These are phyloP conservation scores for Tardiomyces blankii DNA, from an alignment of 1,139 yeast species.

Conservation along the genomic window DNA sequence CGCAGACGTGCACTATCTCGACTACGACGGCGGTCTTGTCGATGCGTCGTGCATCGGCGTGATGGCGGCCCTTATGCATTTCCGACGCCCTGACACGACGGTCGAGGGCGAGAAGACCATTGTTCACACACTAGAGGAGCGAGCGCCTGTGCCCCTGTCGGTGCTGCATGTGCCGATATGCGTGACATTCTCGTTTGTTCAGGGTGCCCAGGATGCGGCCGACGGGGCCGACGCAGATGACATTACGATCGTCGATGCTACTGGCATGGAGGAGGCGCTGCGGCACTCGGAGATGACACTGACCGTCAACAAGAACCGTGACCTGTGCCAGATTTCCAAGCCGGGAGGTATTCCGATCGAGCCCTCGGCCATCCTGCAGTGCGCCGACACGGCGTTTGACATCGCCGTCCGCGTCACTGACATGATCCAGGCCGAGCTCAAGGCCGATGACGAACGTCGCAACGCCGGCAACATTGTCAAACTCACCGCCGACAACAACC, in stretches of 20 bases:
- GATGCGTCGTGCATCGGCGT: constrained; percentile 90
- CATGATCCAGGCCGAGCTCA: constrained; percentile 45
- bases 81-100: constrained; percentile 71
- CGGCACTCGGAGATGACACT: constrained; percentile 75
- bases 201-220: constrained; percentile 17
- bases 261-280: constrained; percentile 61
- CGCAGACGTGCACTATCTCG: constrained; percentile 80
- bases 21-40: constrained; percentile 85
- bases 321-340: constrained; percentile 78
- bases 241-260: constrained; percentile 53
- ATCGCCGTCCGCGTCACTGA: constrained; percentile 58
- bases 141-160: constrained; percentile 80
- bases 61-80: constrained; percentile 75
- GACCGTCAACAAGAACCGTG: constrained; percentile 82
- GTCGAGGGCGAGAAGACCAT: constrained; percentile 60
- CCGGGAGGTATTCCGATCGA: constrained; percentile 88
- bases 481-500: constrained; percentile 24
- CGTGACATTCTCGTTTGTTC: constrained; percentile 79
- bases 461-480: constrained; percentile 23
- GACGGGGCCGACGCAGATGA: constrained; percentile 18
- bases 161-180: constrained; percentile 85
- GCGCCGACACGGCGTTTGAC: constrained; percentile 54
- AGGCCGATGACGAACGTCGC: constrained; percentile 38
- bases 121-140: constrained; percentile 60
- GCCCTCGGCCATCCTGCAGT: constrained; percentile 54